phyloP scores from a whole-genome alignment of 192 early-diverging fungal genomes.

The Gorgonomyces haynaldii region DNA sequence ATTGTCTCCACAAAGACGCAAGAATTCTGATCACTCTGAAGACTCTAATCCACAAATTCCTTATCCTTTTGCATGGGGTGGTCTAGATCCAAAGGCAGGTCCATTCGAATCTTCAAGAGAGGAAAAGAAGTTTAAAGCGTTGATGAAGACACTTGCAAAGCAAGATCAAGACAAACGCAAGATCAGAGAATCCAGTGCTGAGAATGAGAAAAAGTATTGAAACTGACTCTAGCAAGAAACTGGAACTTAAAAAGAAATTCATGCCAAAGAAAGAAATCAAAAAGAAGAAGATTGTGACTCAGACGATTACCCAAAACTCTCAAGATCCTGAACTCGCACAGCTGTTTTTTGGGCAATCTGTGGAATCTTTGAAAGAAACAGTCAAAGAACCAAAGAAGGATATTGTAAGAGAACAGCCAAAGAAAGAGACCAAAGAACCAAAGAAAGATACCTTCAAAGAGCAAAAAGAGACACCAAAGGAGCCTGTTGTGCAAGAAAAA shows the following conservation, averaged over 20 bases:
- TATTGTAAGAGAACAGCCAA: neutral
- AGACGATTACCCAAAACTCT: too few species aligned
- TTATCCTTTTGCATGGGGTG: conserved; percentile 26
- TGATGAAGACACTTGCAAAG: conserved; percentile 14
- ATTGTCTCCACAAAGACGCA: neutral
- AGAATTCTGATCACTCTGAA: neutral
- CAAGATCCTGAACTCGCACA: neutral
- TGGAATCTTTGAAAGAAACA: neutral
- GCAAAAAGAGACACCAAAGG: neutral
- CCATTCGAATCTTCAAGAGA: conserved; percentile 28
- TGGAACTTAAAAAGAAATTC: too few species aligned
- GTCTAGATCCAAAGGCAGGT: conserved; percentile 19
- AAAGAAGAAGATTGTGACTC: too few species aligned
- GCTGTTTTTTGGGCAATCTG: neutral
- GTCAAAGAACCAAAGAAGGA: neutral
- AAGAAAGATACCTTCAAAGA: neutral
- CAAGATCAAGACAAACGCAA: too few species aligned
- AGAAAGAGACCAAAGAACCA: neutral
- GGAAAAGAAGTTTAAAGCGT: conserved; percentile 25
- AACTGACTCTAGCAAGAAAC: too few species aligned
- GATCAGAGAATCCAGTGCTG: too few species aligned
- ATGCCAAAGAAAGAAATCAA: too few species aligned
- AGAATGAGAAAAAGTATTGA: too few species aligned
- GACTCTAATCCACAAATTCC: neutral
- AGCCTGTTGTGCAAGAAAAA: too few species aligned